Base-by-base conservation (phyloP, 495 filamentous ascomycete species). In the Neurospora sp. region DNA sequence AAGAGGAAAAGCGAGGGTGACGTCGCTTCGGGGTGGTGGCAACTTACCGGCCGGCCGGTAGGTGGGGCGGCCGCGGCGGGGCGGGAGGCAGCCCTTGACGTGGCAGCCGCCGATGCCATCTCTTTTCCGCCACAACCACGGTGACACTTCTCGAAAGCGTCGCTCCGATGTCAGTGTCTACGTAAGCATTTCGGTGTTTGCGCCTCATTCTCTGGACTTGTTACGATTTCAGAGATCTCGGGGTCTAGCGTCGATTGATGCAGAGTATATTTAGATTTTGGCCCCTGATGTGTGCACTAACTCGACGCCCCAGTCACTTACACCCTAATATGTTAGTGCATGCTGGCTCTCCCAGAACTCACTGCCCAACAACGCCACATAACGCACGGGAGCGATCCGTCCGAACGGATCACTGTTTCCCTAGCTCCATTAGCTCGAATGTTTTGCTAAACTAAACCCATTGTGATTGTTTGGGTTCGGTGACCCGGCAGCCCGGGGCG, bases 1-100 rank as follows among this genome's bases (percentile, higher is more conserved):
- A 70, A 70, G 39, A 27, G 37, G 69, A 31, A 71, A 40, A 42
- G 22, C 40, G 18, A 27, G 66, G 16, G 12, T 40, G 68, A 20
- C 68, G 16, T 38, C 68, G n/a, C 68, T 38, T 69, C 22, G 68
- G n/a, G 37, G 10, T 38, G 40, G 37, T 69, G 37, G 68, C n/a
- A 69, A 69, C n/a, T 40, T 69, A 46, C 35, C 37, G 35, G 37
- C n/a, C n/a, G 68, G 40, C 68, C 68, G 39, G 68, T 38, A 69
- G 18, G 39, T 38, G 68, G 68, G 68, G 37, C 70, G 18, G 70
- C 31, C 27, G n/a, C 53, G 31, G 44, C 42, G 48, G 38, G 20
- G 69, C 69, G 69, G 72, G 72, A 73, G 72, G 72, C 72, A 73
- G 69, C 72, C 72, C 27, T 73, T 73, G 72, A 73, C 72, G 72